These are phyloP conservation scores for Ramaria sp. DNA, from an alignment of 768 basidiomycete genomes.

Conservation along the genomic window DNA sequence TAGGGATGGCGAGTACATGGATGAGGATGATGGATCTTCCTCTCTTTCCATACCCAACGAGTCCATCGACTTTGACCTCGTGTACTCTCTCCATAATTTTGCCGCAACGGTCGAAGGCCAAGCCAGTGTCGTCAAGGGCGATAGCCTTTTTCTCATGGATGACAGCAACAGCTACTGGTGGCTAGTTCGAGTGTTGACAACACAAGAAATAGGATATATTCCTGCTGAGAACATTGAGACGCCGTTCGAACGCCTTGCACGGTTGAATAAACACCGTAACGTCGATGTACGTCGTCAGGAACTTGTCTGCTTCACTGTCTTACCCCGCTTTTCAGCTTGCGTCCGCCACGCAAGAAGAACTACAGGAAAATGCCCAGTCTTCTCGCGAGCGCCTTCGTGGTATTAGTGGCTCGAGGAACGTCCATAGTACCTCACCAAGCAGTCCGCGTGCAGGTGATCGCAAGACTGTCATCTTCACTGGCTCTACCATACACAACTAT, in stretches of 20 bases:
- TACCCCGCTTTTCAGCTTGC: slow-evolving; percentile 43
- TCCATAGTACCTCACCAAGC: slow-evolving; percentile 14
- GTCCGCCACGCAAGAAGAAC: slow-evolving; percentile 61
- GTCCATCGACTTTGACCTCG: slow-evolving; percentile 86
- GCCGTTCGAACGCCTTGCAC: slow-evolving; percentile 88
- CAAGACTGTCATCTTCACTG: slow-evolving; percentile 59
- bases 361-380: slow-evolving; percentile 39
- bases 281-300: slow-evolving; percentile 62
- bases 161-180: slow-evolving; percentile 99
- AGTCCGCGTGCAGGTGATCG: slow-evolving; percentile 16
- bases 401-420: slow-evolving; percentile 4
- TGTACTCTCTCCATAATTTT: slow-evolving; percentile 92
- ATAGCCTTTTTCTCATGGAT: slow-evolving; percentile 92
- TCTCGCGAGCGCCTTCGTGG: slow-evolving; percentile 44
- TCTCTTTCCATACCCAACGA: slow-evolving; percentile 83
- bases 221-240: slow-evolving; percentile 99
- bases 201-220: slow-evolving; percentile 97
- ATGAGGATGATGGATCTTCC: slow-evolving; percentile 70
- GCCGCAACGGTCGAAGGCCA: slow-evolving; percentile 98
- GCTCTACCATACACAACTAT: slow-evolving; percentile 60
- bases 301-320: not conserved
- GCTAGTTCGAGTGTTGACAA: slow-evolving; percentile 97
- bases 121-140: slow-evolving; percentile 97
- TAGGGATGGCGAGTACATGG: slow-evolving; percentile 51
- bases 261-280: slow-evolving; percentile 95